phyloP scores from a whole-genome alignment of 2,329 filamentous ascomycete species.

The Bisporella sp. region DNA sequence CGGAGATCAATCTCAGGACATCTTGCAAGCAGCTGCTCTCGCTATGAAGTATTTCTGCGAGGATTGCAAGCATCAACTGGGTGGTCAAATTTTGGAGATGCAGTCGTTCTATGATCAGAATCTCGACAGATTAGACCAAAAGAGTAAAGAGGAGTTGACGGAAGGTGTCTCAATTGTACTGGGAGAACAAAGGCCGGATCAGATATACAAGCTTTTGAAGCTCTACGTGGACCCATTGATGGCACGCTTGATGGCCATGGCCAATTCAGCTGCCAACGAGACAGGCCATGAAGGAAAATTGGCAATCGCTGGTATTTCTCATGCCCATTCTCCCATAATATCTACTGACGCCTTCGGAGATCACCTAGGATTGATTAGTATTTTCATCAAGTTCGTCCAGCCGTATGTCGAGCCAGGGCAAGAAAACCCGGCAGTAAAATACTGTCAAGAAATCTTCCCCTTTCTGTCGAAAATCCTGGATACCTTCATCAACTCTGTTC shows the following conservation, averaged over 20 bases:
- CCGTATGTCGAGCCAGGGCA: conserved; percentile 66
- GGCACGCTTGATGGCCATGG: conserved; percentile 75
- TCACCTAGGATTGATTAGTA: conserved; percentile 84
- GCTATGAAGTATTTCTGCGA: conserved; percentile 96
- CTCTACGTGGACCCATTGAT: conserved; percentile 90
- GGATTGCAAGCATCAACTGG: conserved; percentile 83
- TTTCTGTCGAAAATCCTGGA: conserved; percentile 80
- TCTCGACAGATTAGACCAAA: conserved; percentile 74
- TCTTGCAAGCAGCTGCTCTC: conserved; percentile 84
- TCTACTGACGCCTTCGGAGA: conserved; percentile 41
- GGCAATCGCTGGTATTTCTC: conserved; percentile 67
- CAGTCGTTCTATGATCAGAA: conserved; percentile 91
- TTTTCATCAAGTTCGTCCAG: conserved; percentile 72
- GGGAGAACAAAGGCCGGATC: conserved; percentile 71
- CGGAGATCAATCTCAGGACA: conserved; percentile 79
- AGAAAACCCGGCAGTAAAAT: conserved; percentile 87
- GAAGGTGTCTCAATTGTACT: conserved; percentile 92
- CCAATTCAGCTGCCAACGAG: conserved; percentile 77
- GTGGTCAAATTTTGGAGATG: conserved; percentile 75
- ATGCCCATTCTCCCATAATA: conserved; percentile 1
- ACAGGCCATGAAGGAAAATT: conserved; percentile 57
- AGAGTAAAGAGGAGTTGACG: conserved; percentile 92
- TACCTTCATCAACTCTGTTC: conserved; percentile 77
- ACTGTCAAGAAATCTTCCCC: conserved; percentile 91
- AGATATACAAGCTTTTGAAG: conserved; percentile 81